A percentile compares a stretch with the other conserved stretches of the same genome.
Evolutionary conservation across 495 filamentous ascomycete genomes (phyloP).

Genomic region (Thozetella sp.): DNA sequence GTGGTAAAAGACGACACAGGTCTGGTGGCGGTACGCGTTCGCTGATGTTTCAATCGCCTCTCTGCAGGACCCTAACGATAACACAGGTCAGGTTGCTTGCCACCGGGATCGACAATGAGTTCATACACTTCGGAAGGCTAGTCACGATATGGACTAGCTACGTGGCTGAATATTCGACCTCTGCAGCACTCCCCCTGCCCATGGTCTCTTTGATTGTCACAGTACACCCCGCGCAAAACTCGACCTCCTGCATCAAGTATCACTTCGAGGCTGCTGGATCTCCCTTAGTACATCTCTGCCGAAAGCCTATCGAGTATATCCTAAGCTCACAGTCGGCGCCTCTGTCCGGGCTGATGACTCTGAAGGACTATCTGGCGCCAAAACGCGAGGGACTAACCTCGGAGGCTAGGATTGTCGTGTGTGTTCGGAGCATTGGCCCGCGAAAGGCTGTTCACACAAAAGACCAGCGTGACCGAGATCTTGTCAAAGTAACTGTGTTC

Average conservation of each 20-base stretch:
- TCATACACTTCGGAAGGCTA: slow-evolving; percentile 38
- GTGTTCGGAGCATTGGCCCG: slow-evolving; percentile 56
- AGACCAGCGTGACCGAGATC: slow-evolving; percentile 31
- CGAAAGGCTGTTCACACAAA: slow-evolving; percentile 53
- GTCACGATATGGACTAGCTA: slow-evolving; percentile 42
- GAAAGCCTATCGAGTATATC: slow-evolving; percentile 44
- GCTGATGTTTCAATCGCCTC: neutral
- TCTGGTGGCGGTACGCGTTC: slow-evolving; percentile 47
- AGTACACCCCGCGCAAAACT: slow-evolving; percentile 24
- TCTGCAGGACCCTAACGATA: neutral
- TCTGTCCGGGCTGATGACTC: slow-evolving; percentile 52
- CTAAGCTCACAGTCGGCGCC: slow-evolving; percentile 20
- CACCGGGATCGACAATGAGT: slow-evolving; percentile 21
- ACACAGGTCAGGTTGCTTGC: slow-evolving; percentile 46
- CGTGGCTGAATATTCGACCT: slow-evolving; percentile 23
- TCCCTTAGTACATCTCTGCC: slow-evolving; percentile 39
- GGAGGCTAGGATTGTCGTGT: slow-evolving; percentile 52
- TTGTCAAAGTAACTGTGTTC: slow-evolving; percentile 56
- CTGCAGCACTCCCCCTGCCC: neutral
- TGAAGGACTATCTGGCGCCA: slow-evolving; percentile 54
- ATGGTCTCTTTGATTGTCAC: slow-evolving; percentile 14
- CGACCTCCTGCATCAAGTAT: slow-evolving; percentile 46
- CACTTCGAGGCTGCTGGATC: slow-evolving; percentile 38
- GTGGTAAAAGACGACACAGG: slow-evolving; percentile 61
- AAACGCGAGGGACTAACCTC: slow-evolving; percentile 20